Evolutionary conservation across 805 yeast species (phyloP).

Genomic region (Suhomyces pyralidae): DNA sequence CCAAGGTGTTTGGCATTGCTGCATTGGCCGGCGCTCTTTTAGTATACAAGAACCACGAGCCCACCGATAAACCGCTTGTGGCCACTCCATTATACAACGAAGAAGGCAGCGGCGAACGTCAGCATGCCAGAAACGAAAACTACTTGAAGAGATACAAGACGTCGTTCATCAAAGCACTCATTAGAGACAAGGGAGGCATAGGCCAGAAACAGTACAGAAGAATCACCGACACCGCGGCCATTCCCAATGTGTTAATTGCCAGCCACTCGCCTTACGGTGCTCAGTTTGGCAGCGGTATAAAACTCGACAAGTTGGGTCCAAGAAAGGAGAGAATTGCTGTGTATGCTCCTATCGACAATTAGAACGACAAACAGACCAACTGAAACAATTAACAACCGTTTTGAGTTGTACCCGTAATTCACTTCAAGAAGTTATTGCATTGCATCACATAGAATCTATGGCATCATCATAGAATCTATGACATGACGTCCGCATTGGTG

Average conservation of each 20-base stretch:
- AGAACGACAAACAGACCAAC: no score
- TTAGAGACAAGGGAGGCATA: conserved; percentile 45
- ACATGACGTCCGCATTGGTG: neutral
- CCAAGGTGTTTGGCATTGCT: conserved; percentile 42
- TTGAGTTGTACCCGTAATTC: neutral
- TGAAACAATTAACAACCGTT: no score
- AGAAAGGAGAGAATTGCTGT: conserved; percentile 41
- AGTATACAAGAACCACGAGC: conserved; percentile 30
- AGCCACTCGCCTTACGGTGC: conserved; percentile 39
- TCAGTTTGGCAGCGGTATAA: conserved; percentile 45
- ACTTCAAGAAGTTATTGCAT: conserved; percentile 1
- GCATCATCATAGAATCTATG: neutral
- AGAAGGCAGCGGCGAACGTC: conserved; percentile 27
- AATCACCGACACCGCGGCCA: conserved; percentile 23
- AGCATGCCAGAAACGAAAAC: conserved; percentile 33
- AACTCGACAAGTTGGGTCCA: conserved; percentile 42
- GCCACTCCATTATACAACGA: conserved; percentile 37
- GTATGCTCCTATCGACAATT: conserved; percentile 33
- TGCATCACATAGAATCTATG: conserved; percentile 1
- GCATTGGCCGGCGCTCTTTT: conserved; percentile 36
- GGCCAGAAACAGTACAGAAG: conserved; percentile 42
- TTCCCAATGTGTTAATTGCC: conserved; percentile 34
- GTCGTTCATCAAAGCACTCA: conserved; percentile 40
- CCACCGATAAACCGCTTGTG: conserved; percentile 34
- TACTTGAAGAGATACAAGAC: conserved; percentile 38